phyloP scores from a whole-genome alignment of 805 yeast species.

The Millerozyma acaciae region DNA sequence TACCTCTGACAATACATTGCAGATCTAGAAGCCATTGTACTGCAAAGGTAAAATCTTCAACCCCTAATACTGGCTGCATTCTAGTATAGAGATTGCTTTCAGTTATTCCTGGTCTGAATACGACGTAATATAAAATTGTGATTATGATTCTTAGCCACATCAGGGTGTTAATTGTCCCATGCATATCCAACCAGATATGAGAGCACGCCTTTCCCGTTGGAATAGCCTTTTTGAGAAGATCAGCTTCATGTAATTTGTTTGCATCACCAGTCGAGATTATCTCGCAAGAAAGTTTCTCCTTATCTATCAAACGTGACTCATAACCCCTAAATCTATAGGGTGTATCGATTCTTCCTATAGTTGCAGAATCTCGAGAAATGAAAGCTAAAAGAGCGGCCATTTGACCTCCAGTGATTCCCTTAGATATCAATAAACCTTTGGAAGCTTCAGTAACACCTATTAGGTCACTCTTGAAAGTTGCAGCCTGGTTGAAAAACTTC shows the following conservation, averaged over 20 bases:
- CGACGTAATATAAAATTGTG: conserved; percentile 36
- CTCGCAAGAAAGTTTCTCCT: conserved; percentile 63
- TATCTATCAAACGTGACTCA: conserved; percentile 71
- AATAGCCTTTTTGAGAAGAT: conserved; percentile 32
- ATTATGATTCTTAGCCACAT: conserved; percentile 60
- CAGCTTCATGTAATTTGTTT: conserved; percentile 2
- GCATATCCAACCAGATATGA: conserved; percentile 66
- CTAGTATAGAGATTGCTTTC: conserved; percentile 17
- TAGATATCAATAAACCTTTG: conserved; percentile 54
- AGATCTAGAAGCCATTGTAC: conserved; percentile 41
- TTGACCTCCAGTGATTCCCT: conserved; percentile 57
- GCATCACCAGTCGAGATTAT: conserved; percentile 37
- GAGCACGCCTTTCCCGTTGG: conserved; percentile 63
- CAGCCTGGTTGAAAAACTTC: conserved; percentile 43
- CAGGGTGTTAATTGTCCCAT: conserved; percentile 52
- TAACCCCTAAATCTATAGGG: conserved; percentile 56
- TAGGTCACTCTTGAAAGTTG: conserved; percentile 42
- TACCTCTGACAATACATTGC: conserved; percentile 29
- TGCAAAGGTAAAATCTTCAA: conserved; percentile 24
- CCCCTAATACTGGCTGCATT: conserved; percentile 27
- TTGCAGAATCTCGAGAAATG: conserved; percentile 39
- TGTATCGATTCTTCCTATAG: conserved; percentile 53
- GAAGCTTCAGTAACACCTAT: conserved; percentile 36
- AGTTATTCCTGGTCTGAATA: conserved; percentile 36
- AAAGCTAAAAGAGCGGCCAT: conserved; percentile 60